These are phyloP conservation scores for Limnomonas spitsbergensis DNA, from an alignment of 139 green algal genomes.

Conservation along the genomic window DNA sequence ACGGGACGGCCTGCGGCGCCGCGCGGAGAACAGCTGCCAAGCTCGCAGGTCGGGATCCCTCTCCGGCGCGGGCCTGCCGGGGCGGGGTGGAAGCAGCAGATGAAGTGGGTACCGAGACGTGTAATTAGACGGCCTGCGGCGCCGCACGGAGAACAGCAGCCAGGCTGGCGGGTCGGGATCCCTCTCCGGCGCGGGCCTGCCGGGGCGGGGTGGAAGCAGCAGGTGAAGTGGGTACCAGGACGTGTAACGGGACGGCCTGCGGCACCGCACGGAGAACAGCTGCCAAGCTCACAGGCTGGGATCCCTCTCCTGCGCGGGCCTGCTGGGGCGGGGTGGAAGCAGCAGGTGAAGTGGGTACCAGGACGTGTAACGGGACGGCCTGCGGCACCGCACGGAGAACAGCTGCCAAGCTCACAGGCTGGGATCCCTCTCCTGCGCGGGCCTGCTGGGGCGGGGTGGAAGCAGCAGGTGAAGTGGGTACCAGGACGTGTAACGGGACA, in stretches of 20 bases:
- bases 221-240: too few species aligned
- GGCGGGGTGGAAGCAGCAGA: too few species aligned
- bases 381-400: constrained; percentile 62
- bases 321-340: too few species aligned
- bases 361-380: too few species aligned
- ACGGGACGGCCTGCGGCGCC: constrained; percentile 70
- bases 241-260: constrained; percentile 75
- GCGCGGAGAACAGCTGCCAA: constrained; percentile 54
- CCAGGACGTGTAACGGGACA: too few species aligned
- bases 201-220: too few species aligned
- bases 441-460: too few species aligned
- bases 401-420: constrained; percentile 44
- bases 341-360: too few species aligned
- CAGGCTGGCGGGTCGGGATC: constrained; percentile 39
- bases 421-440: constrained; percentile 19
- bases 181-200: constrained; percentile 22
- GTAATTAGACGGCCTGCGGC: constrained; percentile 68
- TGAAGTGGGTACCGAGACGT: too few species aligned
- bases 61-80: constrained; percentile 14
- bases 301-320: constrained; percentile 19
- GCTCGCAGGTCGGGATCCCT: constrained; percentile 34
- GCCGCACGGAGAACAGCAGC: constrained; percentile 53
- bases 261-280: constrained; percentile 55
- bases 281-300: constrained; percentile 46
- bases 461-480: too few species aligned